Evolutionary conservation across 139 green algal genomes (phyloP).

Genomic region (Pycnococcus provasolii): DNA sequence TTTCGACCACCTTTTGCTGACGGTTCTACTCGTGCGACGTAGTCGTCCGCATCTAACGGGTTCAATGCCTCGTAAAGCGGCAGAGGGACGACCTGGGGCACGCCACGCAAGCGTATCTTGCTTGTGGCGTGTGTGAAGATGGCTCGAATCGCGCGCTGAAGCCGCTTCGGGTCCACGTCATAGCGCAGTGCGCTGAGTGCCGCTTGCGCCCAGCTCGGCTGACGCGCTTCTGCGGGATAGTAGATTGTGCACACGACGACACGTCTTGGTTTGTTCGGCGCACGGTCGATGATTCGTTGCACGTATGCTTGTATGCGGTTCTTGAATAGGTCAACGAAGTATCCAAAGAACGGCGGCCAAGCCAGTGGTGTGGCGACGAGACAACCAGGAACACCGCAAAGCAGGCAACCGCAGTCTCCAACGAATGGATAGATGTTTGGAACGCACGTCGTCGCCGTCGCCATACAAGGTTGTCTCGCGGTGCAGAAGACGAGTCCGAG

Average conservation of each 20-base stretch:
- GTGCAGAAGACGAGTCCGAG: neutral
- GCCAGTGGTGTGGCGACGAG: neutral
- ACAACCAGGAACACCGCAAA: neutral
- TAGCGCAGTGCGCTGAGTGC: neutral
- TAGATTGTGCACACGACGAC: constrained; percentile 14
- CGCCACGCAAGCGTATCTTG: too few species aligned
- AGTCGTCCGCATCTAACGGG: too few species aligned
- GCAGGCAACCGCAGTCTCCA: neutral
- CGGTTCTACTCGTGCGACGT: too few species aligned
- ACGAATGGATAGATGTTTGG: neutral
- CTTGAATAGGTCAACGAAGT: constrained; percentile 12
- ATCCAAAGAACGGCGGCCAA: constrained; percentile 1
- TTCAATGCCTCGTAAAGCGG: too few species aligned
- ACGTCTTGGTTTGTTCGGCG: neutral
- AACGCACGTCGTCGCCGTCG: too few species aligned
- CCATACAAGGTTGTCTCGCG: too few species aligned
- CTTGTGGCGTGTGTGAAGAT: too few species aligned
- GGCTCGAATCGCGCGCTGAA: too few species aligned
- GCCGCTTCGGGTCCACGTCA: neutral
- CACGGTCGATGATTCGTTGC: neutral
- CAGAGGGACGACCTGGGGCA: too few species aligned
- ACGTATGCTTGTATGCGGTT: neutral
- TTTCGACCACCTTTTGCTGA: too few species aligned
- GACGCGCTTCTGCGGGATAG: neutral
- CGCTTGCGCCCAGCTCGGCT: neutral